These are phyloP conservation scores for Xylariaceae sp. DNA, from an alignment of 2,329 filamentous ascomycete genomes.

Conservation along the genomic window DNA sequence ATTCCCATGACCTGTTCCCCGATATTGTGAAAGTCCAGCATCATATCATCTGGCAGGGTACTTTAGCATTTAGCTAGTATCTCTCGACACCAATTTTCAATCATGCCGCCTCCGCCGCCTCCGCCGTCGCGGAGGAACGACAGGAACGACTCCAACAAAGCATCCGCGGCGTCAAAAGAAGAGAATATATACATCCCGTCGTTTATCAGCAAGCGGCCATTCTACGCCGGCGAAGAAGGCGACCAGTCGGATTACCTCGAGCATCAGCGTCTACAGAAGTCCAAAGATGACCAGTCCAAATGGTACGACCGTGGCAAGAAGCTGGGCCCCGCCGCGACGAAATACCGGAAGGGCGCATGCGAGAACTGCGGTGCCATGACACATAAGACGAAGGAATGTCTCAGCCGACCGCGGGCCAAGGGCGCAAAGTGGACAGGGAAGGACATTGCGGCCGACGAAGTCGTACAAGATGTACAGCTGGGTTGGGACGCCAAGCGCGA, in stretches of 20 bases:
- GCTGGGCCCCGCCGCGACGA: slow-evolving; percentile 85
- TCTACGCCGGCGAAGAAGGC: slow-evolving; percentile 85
- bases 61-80: no score
- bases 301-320: slow-evolving; percentile 95
- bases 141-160: no score
- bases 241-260: slow-evolving; percentile 85
- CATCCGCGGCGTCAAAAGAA: slow-evolving; percentile 70
- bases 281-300: slow-evolving; percentile 74
- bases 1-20: neutral
- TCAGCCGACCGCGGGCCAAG: slow-evolving; percentile 85
- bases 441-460: slow-evolving; percentile 92
- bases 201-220: slow-evolving; percentile 97
- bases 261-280: slow-evolving; percentile 88
- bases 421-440: slow-evolving; percentile 92
- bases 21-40: neutral
- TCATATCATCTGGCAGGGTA: neutral
- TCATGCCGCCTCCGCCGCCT: slow-evolving; percentile 52
- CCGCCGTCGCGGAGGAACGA: slow-evolving; percentile 44
- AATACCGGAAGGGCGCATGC: slow-evolving; percentile 96
- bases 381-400: slow-evolving; percentile 92
- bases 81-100: neutral
- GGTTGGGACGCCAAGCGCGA: slow-evolving; percentile 98
- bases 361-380: slow-evolving; percentile 98
- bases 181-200: slow-evolving; percentile 98
- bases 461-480: slow-evolving; percentile 82